Conservation (phyloP, 2,329 filamentous ascomycete genomes). For the Beauveria caledonica region DNA sequence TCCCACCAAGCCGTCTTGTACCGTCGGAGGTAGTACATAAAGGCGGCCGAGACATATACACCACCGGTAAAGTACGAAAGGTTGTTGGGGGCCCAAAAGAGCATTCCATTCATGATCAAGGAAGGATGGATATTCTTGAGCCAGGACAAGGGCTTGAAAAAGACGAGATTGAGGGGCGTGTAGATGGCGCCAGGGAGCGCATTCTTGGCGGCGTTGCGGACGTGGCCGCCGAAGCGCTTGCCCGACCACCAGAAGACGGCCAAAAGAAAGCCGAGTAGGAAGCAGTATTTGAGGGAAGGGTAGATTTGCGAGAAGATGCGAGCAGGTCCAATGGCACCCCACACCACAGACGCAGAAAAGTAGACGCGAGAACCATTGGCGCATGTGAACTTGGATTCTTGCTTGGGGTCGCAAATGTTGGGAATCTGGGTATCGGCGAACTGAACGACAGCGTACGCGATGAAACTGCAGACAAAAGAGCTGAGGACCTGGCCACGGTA, state of each 20-base stretch:
- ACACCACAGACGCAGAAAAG: conserved; percentile 25
- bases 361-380: conserved; percentile 25
- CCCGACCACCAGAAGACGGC: conserved; percentile 42
- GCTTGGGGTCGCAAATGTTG: conserved; percentile 23
- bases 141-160: conserved; percentile 19
- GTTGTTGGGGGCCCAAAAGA: conserved; percentile 36
- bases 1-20: conserved; percentile 34
- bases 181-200: conserved; percentile 12
- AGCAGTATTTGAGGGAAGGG: conserved; percentile 14
- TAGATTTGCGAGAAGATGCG: conserved; percentile 27
- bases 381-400: conserved; percentile 26
- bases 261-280: conserved; percentile 17
- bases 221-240: conserved; percentile 52
- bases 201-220: conserved; percentile 7
- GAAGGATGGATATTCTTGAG: conserved; percentile 32
- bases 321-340: conserved; percentile 22
- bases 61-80: conserved; percentile 34
- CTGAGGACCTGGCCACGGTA: conserved; percentile 32
- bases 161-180: conserved; percentile 14
- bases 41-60: conserved; percentile 31
- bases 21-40: conserved; percentile 35
- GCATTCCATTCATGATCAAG: conserved; percentile 32
- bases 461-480: conserved; percentile 34
- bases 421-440: conserved; percentile 25
- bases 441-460: conserved; percentile 33